phyloP scores from a whole-genome alignment of 306 rosid genomes.

The Lathyrus oleraceus region DNA sequence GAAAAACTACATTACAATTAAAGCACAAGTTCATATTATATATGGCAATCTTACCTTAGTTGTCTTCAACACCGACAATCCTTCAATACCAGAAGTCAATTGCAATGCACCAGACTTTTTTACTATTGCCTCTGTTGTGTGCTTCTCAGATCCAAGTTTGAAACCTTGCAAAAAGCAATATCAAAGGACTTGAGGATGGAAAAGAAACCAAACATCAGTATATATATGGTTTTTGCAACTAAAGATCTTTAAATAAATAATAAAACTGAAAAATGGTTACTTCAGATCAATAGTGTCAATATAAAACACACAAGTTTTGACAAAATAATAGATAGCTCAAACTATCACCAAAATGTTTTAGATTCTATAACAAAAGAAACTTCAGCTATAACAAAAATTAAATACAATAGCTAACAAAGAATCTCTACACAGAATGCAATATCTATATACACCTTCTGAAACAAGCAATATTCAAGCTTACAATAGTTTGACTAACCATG shows the following conservation, averaged over 20 bases:
- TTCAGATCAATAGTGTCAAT: background rate
- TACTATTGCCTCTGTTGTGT: conserved; percentile 65
- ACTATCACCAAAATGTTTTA: conserved; percentile 8
- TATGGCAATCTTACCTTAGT: conserved; percentile 60
- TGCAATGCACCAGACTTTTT: conserved; percentile 65
- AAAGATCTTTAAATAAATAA: background rate
- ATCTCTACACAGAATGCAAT: background rate
- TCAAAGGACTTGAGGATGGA: background rate
- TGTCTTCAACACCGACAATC: conserved; percentile 77
- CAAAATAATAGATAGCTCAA: conserved; percentile 3
- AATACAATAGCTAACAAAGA: conserved; percentile 15
- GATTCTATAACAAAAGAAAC: background rate
- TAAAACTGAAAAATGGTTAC: background rate
- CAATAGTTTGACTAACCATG: conserved; percentile 68
- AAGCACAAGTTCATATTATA: background rate
- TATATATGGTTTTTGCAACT: background rate
- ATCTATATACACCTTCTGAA: background rate
- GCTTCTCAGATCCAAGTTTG: conserved; percentile 94
- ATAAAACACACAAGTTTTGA: background rate
- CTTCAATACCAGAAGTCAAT: conserved; percentile 86
- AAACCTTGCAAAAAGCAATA: conserved; percentile 60
- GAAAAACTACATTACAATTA: background rate
- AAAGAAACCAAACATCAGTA: conserved; percentile 26
- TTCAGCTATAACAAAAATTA: background rate
- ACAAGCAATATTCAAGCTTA: conserved; percentile 7